Base-by-base conservation (phyloP, 352 stramenopile genomes). In the Phytophthora cryptogea region DNA sequence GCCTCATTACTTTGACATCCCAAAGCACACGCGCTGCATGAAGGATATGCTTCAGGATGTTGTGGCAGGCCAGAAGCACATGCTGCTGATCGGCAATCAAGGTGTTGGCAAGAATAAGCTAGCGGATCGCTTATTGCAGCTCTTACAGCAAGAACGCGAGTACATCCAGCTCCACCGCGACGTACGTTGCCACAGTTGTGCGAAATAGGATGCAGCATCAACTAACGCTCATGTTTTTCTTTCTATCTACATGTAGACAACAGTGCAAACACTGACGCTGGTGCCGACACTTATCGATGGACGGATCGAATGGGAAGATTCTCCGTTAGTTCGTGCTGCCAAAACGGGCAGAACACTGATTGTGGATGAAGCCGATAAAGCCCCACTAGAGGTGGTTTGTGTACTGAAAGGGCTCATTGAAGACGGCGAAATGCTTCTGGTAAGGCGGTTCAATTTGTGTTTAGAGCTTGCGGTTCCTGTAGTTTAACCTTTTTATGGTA, bases 161-260 rank as follows among this genome's bases (percentile, higher is more conserved):
- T 99, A 99, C 70, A 94, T 98, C 55, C 96, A 99, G 63, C 87
- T 99, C 1, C 96, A 99, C 66, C 81, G 96, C 54, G 95, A 99
- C 55, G 83, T 92, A 73, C n/a, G 81, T 76, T 11, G 36, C 20
- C 14, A 41, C 20, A 23, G 20, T 23, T 23, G 20, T 3, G 20
- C 23, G 36, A 2, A 41, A 20, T 14, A 4, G n/a, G 36, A 16
- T 39, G 33, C 33, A 41, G 23, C 14, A 11, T 14, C 0, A 41
- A 20, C 36, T 41, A 41, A 41, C 13, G 14, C 20, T 41, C 4
- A 14, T 10, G 1, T 14, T 9, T 41, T 41, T 5, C 20, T 23
- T 3, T 20, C 8, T 44, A 16, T 53, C 1, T 54, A n/a, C n/a
- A n/a, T n/a, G n/a, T 13, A 94, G 83, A 98, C 95, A 16, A 99